These are phyloP conservation scores for Pichia sporocuriosa DNA, from an alignment of 805 yeast species.

Conservation along the genomic window DNA sequence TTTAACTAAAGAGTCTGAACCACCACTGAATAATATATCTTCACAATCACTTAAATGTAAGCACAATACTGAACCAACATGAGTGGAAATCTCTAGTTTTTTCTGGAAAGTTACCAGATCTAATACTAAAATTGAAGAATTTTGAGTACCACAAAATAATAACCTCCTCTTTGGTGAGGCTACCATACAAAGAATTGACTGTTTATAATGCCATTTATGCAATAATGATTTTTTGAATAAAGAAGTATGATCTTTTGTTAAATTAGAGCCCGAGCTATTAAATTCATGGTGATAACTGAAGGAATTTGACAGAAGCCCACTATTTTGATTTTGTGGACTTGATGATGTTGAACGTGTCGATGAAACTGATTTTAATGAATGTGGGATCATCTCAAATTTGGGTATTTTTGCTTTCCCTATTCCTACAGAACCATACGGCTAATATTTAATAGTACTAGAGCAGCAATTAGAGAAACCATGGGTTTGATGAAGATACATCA, in stretches of 20 bases:
- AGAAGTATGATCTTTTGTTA: constrained; percentile 12
- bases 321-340: background rate
- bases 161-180: constrained; percentile 52
- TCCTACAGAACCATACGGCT: too few relatives aligned
- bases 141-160: constrained; percentile 87
- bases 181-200: constrained; percentile 66
- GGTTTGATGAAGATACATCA: too few relatives aligned
- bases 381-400: too few relatives aligned
- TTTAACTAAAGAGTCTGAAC: constrained; percentile 83
- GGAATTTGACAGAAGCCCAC: constrained; percentile 3
- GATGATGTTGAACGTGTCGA: constrained; percentile 3
- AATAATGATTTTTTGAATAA: constrained; percentile 20
- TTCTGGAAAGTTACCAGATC: constrained; percentile 60
- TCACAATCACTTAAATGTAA: constrained; percentile 50
- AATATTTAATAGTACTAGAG: too few relatives aligned
- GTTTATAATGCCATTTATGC: constrained; percentile 72
- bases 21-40: constrained; percentile 68
- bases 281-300: constrained; percentile 13
- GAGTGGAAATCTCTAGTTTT: constrained; percentile 49
- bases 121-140: constrained; percentile 66
- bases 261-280: constrained; percentile 1
- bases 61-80: constrained; percentile 69
- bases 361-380: background rate
- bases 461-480: too few relatives aligned
- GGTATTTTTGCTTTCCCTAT: too few relatives aligned